A percentile compares a stretch with the other conserved stretches of the same genome.
Evolutionary conservation across 2,329 filamentous ascomycete genomes (phyloP).

Genomic region (Ilyonectria mors-panacis): DNA sequence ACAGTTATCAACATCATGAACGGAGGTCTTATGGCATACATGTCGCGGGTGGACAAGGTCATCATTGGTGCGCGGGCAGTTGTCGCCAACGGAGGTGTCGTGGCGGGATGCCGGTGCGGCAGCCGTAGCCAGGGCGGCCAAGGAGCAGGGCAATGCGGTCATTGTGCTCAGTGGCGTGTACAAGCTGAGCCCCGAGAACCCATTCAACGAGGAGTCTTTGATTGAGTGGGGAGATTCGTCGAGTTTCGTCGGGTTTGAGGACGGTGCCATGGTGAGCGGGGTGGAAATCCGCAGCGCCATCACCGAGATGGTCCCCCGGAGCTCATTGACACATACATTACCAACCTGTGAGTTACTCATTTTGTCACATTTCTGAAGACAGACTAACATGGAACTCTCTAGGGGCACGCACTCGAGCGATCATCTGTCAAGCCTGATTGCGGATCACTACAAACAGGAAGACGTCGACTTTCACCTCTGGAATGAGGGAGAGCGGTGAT

Average conservation of each 20-base stretch:
- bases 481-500: slow-evolving; percentile 52
- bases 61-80: slow-evolving; percentile 91
- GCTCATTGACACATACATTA: slow-evolving; percentile 85
- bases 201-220: slow-evolving; percentile 84
- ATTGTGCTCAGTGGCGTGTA: slow-evolving; percentile 93
- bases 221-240: slow-evolving; percentile 90
- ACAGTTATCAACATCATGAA: slow-evolving; percentile 88
- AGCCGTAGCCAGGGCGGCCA: slow-evolving; percentile 87
- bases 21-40: slow-evolving; percentile 90
- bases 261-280: slow-evolving; percentile 83
- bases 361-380: slow-evolving; percentile 6
- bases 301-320: slow-evolving; percentile 88
- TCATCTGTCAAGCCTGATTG: slow-evolving; percentile 80
- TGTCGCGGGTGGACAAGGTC: slow-evolving; percentile 96
- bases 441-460: slow-evolving; percentile 82
- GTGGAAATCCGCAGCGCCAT: slow-evolving; percentile 84
- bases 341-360: slow-evolving; percentile 72
- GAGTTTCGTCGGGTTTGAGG: slow-evolving; percentile 81
- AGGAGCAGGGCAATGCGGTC: slow-evolving; percentile 85
- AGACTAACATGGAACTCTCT: slow-evolving; percentile 15
- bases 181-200: slow-evolving; percentile 92
- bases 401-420: slow-evolving; percentile 79
- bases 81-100: slow-evolving; percentile 87
- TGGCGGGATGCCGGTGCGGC: slow-evolving; percentile 87
- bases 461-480: slow-evolving; percentile 75